phyloP scores from a whole-genome alignment of 2,329 filamentous ascomycete genomes.

The Phyllosticta capitalensis region DNA sequence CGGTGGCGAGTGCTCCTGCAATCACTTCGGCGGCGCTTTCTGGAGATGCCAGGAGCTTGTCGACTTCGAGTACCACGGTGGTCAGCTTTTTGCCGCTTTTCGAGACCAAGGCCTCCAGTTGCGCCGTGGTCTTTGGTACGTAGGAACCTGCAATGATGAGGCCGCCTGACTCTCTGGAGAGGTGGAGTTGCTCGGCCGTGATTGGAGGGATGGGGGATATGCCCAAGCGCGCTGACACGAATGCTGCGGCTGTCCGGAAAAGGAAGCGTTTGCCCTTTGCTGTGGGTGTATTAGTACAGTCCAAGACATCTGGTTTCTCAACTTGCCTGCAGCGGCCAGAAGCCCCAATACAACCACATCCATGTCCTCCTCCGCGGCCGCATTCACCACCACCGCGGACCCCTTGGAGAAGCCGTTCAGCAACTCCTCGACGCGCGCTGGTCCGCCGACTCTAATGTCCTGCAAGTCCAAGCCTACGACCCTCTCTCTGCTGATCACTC shows the following conservation, averaged over 20 bases:
- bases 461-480: conserved; percentile 38
- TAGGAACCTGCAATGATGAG: conserved; percentile 69
- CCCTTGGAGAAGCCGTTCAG: conserved; percentile 29
- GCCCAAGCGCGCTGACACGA: conserved; percentile 42
- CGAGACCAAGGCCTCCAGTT: conserved; percentile 37
- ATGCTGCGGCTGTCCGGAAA: conserved; percentile 39
- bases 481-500: conserved; percentile 28
- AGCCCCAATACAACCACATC: conserved; percentile 45
- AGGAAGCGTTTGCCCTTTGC: conserved; percentile 34
- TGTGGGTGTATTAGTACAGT: not conserved
- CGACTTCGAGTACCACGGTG: conserved; percentile 41
- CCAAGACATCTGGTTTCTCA: not conserved
- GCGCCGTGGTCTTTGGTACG: conserved; percentile 55
- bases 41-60: conserved; percentile 35
- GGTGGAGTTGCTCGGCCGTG: conserved; percentile 34
- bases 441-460: conserved; percentile 40
- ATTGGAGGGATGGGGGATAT: conserved; percentile 45
- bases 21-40: conserved; percentile 28
- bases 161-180: conserved; percentile 59
- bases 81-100: conserved; percentile 33
- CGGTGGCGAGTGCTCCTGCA: conserved; percentile 23
- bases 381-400: conserved; percentile 43
- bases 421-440: conserved; percentile 32
- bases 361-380: conserved; percentile 45
- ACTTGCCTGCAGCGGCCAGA: conserved; percentile 26